Percentiles rank a stretch among this genome's conserved stretches.
These are phyloP conservation scores for Fraxinus excelsior DNA, from an alignment of 257 asterid species.

Conservation along the genomic window DNA sequence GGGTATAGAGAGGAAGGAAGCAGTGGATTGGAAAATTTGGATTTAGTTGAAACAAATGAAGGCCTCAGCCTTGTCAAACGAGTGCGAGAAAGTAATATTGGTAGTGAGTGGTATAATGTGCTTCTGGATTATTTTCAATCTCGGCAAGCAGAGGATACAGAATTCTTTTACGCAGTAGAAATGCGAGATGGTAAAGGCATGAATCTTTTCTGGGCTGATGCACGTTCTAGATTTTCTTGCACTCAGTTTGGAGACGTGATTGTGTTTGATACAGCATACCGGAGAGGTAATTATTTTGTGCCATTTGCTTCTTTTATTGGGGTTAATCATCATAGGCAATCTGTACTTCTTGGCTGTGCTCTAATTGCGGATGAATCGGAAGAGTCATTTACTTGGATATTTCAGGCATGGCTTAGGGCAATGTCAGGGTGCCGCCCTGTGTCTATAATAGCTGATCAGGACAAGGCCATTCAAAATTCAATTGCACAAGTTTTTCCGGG, in stretches of 20 bases:
- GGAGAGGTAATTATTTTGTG: conserved; percentile 55
- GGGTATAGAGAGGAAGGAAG: conserved; percentile 64
- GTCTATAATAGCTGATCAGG: conserved; percentile 85
- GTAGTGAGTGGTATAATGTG: conserved; percentile 62
- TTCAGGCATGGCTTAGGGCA: conserved; percentile 75
- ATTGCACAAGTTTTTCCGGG: conserved; percentile 74
- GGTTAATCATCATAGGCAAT: conserved; percentile 89
- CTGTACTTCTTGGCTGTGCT: conserved; percentile 95
- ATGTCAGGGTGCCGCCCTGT: conserved; percentile 75
- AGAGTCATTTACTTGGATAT: conserved; percentile 88
- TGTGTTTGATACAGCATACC: conserved; percentile 74
- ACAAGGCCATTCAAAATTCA: conserved; percentile 60
- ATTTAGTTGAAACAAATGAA: conserved; percentile 77
- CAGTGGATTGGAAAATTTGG: conserved; percentile 69
- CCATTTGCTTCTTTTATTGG: conserved; percentile 87
- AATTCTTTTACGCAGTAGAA: conserved; percentile 83
- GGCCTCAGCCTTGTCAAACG: conserved; percentile 79
- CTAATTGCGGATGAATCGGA: conserved; percentile 83
- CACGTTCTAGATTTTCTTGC: conserved; percentile 80
- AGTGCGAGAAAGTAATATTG: conserved; percentile 49
- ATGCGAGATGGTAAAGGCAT: conserved; percentile 67
- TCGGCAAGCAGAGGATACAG: conserved; percentile 78
- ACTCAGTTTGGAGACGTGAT: conserved; percentile 87
- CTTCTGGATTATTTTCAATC: conserved; percentile 88
- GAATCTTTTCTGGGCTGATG: conserved; percentile 85